Percentiles rank a stretch among this genome's conserved stretches.
Evolutionary conservation across 208 protist genomes (phyloP).

Genomic region (Leishmania tropica): DNA sequence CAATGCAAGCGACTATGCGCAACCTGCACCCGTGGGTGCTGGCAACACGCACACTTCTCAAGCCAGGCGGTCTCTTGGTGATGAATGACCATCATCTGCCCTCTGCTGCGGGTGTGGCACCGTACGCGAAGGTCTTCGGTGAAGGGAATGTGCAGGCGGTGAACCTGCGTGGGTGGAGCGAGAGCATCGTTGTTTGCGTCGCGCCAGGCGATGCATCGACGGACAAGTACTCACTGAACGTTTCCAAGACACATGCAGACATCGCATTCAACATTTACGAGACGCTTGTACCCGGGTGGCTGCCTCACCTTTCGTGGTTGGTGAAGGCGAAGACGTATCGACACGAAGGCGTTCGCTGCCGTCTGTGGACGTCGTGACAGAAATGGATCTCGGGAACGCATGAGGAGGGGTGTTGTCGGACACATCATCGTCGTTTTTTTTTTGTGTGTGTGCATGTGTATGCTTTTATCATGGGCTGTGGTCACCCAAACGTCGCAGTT

Average conservation of each 20-base stretch:
- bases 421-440: not conserved
- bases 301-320: constrained; percentile 47
- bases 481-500: not conserved
- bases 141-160: constrained; percentile 66
- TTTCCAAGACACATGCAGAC: constrained; percentile 26
- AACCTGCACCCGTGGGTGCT: constrained; percentile 48
- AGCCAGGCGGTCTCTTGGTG: constrained; percentile 55
- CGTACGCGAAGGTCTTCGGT: constrained; percentile 50
- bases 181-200: constrained; percentile 69
- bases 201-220: constrained; percentile 31
- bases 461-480: not conserved
- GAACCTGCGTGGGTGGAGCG: constrained; percentile 79
- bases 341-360: constrained; percentile 8
- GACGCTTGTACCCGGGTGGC: constrained; percentile 34
- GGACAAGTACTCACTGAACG: constrained; percentile 20
- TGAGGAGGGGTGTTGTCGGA: not conserved
- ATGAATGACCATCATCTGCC: constrained; percentile 82
- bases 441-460: not conserved
- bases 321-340: constrained; percentile 20
- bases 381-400: not conserved
- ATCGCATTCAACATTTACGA: constrained; percentile 42
- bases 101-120: constrained; percentile 30
- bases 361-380: constrained; percentile 34
- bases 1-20: constrained; percentile 56
- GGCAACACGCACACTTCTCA: constrained; percentile 30